Evolutionary conservation across 2,329 filamentous ascomycete genomes (phyloP), one percentile per base, ranked within the genome.

Genomic region (Aspergillus thermomutatus): DNA sequence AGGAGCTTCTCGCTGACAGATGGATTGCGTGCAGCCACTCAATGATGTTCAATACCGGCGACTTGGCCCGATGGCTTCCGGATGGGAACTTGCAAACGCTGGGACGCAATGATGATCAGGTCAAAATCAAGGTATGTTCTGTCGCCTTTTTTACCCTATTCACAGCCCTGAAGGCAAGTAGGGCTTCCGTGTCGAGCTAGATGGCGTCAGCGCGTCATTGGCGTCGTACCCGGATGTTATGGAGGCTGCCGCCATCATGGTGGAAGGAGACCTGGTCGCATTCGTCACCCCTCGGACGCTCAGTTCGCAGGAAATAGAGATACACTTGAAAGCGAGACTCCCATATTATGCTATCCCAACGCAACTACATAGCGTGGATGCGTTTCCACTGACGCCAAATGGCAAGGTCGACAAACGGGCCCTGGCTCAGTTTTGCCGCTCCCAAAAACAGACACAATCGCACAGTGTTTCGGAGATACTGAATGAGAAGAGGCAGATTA

Each of bases 11-110:
- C 2, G n/a, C 40, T 43, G 9, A 43, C 40, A 43, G 28, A 19
- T 9, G 9, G 19, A 21, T 21, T 2, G 17, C n/a, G 2, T 34
- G 0, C 40, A 43, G 40, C 8, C 40, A 43, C 40, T 43, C 56
- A 34, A 25, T 55, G 46, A 58, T 58, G 56, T 58, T 55, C 50
- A 56, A 58, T 28, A 58, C 56, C 1, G 56, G 56, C 3, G 56
- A 58, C 23, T 49, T 58, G 7, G 56, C 56, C 3, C 49, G 56
- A 6, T 58, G 56, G 56, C 48, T 58, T 17, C 50, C 53, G 1
- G 50, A 56, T 45, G 56, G 56, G 4, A 55, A 34, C 25, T 31
- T 58, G 4, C 53, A 58, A 23, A 53, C 50, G 9, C 19, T 58
- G 8, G 56, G 56, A 27, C 28, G 56, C 11, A 47, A 58, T 31